phyloP scores from a whole-genome alignment of 2,329 filamentous ascomycete genomes.

The Stagonosporopsis chrysanthemi region DNA sequence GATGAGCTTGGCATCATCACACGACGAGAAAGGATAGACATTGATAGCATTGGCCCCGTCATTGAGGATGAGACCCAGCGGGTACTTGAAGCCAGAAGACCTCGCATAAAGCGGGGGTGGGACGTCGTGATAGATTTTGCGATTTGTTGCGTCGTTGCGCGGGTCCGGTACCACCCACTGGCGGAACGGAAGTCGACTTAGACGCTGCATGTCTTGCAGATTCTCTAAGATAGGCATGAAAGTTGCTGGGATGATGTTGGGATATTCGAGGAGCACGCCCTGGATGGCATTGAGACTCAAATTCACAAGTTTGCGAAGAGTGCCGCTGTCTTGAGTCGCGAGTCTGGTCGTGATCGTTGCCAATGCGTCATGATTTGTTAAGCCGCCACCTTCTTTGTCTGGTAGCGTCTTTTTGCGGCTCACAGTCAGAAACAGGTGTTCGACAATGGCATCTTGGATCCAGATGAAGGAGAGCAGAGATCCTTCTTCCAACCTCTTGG shows the following conservation, averaged over 20 bases:
- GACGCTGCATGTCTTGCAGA: conserved; percentile 35
- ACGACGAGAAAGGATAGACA: conserved; percentile 22
- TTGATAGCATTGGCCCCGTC: conserved; percentile 2
- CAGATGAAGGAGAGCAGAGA: conserved; percentile 39
- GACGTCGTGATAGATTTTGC: conserved; percentile 21
- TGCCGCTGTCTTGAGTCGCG: neutral
- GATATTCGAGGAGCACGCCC: conserved; percentile 40
- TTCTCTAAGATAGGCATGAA: conserved; percentile 41
- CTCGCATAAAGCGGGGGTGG: conserved; percentile 40
- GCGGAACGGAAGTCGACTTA: conserved; percentile 35
- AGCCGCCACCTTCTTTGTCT: conserved; percentile 15
- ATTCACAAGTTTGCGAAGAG: neutral
- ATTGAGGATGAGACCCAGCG: conserved; percentile 28
- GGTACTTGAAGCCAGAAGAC: conserved; percentile 28
- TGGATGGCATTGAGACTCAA: conserved; percentile 22
- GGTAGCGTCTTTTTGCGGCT: conserved; percentile 14
- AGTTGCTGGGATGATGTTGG: conserved; percentile 38
- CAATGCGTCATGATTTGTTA: conserved; percentile 8
- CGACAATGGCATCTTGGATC: conserved; percentile 17
- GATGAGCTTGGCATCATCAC: conserved; percentile 26
- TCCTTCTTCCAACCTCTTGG: conserved; percentile 32
- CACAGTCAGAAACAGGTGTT: conserved; percentile 41
- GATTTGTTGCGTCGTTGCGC: neutral
- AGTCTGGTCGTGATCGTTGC: neutral
- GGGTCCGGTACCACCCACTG: conserved; percentile 39